phyloP scores from a whole-genome alignment of 768 basidiomycete genomes.

The Punctularia strigosozonata region DNA sequence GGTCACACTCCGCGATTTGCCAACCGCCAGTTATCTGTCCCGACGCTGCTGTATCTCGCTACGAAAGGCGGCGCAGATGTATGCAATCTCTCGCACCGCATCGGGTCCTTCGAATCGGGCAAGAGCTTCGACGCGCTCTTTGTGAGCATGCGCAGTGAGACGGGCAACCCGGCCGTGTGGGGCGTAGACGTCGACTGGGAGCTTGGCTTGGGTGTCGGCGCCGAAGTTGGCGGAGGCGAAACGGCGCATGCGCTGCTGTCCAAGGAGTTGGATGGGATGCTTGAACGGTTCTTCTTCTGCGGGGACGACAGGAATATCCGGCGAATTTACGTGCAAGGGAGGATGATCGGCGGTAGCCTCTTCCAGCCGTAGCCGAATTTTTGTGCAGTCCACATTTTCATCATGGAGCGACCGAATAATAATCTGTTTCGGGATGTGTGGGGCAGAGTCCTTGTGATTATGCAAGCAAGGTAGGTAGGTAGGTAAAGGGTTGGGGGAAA shows the following conservation, averaged over 20 bases:
- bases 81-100: constrained; percentile 50
- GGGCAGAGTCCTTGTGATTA: too few species aligned
- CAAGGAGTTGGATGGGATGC: constrained; percentile 39
- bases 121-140: constrained; percentile 88
- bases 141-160: constrained; percentile 42
- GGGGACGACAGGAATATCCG: constrained; percentile 81
- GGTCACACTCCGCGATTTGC: constrained; percentile 26
- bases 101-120: constrained; percentile 70
- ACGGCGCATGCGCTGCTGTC: too few species aligned
- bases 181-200: constrained; percentile 24
- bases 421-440: too few species aligned
- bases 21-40: constrained; percentile 54
- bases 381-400: too few species aligned
- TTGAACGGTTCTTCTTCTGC: constrained; percentile 80
- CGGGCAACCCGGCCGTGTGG: constrained; percentile 51
- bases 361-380: background rate
- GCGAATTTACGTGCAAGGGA: constrained; percentile 77
- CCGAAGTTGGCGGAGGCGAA: constrained; percentile 18
- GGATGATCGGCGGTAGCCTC: constrained; percentile 52
- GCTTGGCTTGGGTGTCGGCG: constrained; percentile 11
- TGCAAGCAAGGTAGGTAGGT: too few species aligned
- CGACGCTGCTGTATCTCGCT: constrained; percentile 79
- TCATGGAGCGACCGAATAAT: too few species aligned
- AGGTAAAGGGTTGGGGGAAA: too few species aligned
- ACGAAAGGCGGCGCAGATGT: constrained; percentile 86